phyloP scores from a whole-genome alignment of 768 basidiomycete species.

The Rhizopogon sp. region DNA sequence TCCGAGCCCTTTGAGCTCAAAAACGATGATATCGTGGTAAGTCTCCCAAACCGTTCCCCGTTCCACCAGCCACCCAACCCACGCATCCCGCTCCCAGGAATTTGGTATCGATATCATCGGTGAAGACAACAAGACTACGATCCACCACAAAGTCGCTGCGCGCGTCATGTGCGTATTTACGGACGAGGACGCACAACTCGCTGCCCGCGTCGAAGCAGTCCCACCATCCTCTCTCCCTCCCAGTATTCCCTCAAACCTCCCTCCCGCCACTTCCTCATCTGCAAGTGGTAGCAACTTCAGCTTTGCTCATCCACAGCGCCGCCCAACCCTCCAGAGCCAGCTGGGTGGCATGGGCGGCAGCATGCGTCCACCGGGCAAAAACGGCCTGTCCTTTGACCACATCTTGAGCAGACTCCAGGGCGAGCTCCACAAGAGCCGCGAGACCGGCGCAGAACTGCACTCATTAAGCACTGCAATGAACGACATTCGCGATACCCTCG shows the following conservation, averaged over 20 bases:
- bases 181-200: slow-evolving; percentile 78
- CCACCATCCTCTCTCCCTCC: slow-evolving; percentile 35
- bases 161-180: slow-evolving; percentile 86
- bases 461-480: slow-evolving; percentile 73
- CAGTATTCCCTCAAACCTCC: slow-evolving; percentile 5
- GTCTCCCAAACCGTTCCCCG: slow-evolving; percentile 25
- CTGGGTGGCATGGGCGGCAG: slow-evolving; percentile 77
- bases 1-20: slow-evolving; percentile 92
- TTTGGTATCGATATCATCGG: slow-evolving; percentile 99
- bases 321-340: slow-evolving; percentile 55
- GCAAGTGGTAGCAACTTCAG: slow-evolving; percentile 31
- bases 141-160: slow-evolving; percentile 98
- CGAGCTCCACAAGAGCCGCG: slow-evolving; percentile 93
- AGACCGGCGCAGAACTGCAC: slow-evolving; percentile 84
- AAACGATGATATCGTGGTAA: slow-evolving; percentile 91
- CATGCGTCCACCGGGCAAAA: slow-evolving; percentile 72
- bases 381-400: slow-evolving; percentile 88
- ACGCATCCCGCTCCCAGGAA: slow-evolving; percentile 52
- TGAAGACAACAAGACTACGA: slow-evolving; percentile 96
- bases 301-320: slow-evolving; percentile 43
- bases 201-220: slow-evolving; percentile 65
- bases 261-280: slow-evolving; percentile 31
- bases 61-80: not conserved
- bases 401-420: slow-evolving; percentile 84
- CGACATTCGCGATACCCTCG: slow-evolving; percentile 90